Conservation (phyloP, 2,329 filamentous ascomycete species). For the Fusarium euwallaceae region DNA sequence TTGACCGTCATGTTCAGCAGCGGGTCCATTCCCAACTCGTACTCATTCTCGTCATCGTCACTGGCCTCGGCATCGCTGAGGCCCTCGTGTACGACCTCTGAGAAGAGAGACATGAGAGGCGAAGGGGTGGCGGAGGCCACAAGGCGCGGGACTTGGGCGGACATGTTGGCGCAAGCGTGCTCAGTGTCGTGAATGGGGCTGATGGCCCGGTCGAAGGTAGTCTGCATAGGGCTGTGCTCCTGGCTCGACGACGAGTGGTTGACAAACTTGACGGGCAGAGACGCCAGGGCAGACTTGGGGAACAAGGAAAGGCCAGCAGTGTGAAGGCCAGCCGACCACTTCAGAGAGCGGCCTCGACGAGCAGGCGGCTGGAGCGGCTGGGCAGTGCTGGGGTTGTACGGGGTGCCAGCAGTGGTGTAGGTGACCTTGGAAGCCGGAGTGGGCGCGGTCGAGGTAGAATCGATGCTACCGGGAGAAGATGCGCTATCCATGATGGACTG, state of each 20-base stretch:
- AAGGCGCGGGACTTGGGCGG: conserved; percentile 44
- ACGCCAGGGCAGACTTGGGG: conserved; percentile 53
- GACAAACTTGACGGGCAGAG: conserved; percentile 50
- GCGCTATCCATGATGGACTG: conserved; percentile 49
- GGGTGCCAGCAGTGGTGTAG: conserved; percentile 70
- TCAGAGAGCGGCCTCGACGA: conserved; percentile 63
- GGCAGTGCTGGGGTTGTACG: conserved; percentile 63
- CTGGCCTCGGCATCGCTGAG: conserved; percentile 41
- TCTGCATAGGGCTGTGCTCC: conserved; percentile 66
- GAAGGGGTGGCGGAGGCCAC: conserved; percentile 46
- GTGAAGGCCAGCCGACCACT: conserved; percentile 51
- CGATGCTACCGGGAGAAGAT: conserved; percentile 44
- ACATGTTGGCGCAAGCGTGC: conserved; percentile 44
- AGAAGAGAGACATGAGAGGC: conserved; percentile 35
- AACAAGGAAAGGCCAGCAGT: conserved; percentile 53
- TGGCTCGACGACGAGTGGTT: conserved; percentile 42
- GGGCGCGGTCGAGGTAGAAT: conserved; percentile 40
- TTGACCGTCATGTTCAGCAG: conserved; percentile 60
- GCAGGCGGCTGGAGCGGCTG: conserved; percentile 65
- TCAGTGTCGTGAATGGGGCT: conserved; percentile 54
- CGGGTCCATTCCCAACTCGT: conserved; percentile 47
- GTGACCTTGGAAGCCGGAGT: conserved; percentile 50
- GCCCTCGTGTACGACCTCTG: conserved; percentile 31
- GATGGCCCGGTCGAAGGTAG: conserved; percentile 66
- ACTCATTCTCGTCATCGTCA: conserved; percentile 49